Percentiles rank a stretch among this genome's conserved stretches.
These are phyloP conservation scores for Lophium mytilinum DNA, from an alignment of 495 filamentous ascomycete species.

Conservation along the genomic window DNA sequence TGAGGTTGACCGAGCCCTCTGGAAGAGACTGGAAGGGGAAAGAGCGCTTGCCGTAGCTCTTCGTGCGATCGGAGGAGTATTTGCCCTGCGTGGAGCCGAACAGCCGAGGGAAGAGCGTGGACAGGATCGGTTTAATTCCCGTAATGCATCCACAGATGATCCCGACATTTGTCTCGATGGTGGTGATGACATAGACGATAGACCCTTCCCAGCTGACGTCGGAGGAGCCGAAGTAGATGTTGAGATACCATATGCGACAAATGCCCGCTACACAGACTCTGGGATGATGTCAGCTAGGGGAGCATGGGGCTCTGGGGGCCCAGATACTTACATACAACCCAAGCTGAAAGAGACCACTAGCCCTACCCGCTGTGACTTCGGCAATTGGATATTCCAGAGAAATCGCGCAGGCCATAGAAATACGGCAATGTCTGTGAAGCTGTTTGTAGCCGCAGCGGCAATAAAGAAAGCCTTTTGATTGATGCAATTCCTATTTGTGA, in stretches of 20 bases:
- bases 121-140: background rate
- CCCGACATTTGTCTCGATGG: background rate
- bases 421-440: background rate
- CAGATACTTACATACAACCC: background rate
- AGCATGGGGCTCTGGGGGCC: background rate
- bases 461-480: background rate
- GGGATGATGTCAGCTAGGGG: background rate
- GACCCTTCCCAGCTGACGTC: background rate
- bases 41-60: background rate
- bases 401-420: background rate
- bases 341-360: background rate
- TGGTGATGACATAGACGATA: background rate
- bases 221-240: background rate
- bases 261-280: background rate
- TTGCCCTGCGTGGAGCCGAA: background rate
- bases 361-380: background rate
- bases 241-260: background rate
- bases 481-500: background rate
- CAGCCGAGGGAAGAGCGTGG: background rate
- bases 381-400: slow-evolving; percentile 2
- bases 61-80: background rate
- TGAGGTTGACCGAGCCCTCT: background rate
- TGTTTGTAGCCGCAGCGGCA: background rate
- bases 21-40: background rate
- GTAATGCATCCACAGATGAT: background rate